These are phyloP conservation scores for Lomentospora prolificans DNA, from an alignment of 2,329 filamentous ascomycete species.

Conservation along the genomic window DNA sequence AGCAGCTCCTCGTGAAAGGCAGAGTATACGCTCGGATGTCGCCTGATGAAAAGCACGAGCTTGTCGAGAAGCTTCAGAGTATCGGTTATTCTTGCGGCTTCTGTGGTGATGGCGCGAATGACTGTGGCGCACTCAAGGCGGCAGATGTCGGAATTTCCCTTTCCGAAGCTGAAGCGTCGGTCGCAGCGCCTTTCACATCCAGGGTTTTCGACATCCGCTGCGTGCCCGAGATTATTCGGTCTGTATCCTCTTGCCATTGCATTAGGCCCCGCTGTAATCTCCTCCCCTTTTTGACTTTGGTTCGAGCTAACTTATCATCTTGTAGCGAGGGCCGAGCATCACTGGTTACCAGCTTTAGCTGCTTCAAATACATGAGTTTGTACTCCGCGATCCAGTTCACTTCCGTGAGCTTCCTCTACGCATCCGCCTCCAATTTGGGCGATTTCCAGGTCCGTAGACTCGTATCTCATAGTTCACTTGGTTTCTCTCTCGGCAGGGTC, in stretches of 20 bases:
- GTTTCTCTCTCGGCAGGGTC: neutral
- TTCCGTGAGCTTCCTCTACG: slow-evolving; percentile 91
- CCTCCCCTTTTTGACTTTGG: neutral
- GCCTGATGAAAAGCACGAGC: slow-evolving; percentile 94
- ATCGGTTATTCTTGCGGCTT: slow-evolving; percentile 94
- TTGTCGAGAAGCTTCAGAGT: slow-evolving; percentile 93
- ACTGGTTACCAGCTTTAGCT: slow-evolving; percentile 96
- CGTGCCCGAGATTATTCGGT: slow-evolving; percentile 83
- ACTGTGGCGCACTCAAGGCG: slow-evolving; percentile 92
- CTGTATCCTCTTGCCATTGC: slow-evolving; percentile 16
- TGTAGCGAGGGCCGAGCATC: slow-evolving; percentile 79
- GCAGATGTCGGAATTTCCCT: slow-evolving; percentile 96
- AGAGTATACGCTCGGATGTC: slow-evolving; percentile 98
- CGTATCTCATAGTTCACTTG: neutral
- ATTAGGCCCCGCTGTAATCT: neutral
- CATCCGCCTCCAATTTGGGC: slow-evolving; percentile 84
- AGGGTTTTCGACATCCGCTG: slow-evolving; percentile 94
- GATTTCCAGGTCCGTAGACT: slow-evolving; percentile 66
- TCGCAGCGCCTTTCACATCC: slow-evolving; percentile 96
- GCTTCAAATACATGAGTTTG: slow-evolving; percentile 99
- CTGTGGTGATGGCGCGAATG: slow-evolving; percentile 94
- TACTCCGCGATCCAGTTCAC: slow-evolving; percentile 99
- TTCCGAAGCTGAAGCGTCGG: slow-evolving; percentile 93
- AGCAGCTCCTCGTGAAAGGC: slow-evolving; percentile 75
- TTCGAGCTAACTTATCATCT: neutral